These are phyloP conservation scores for Sporothrix luriei DNA, from an alignment of 2,329 filamentous ascomycete species.

Conservation along the genomic window DNA sequence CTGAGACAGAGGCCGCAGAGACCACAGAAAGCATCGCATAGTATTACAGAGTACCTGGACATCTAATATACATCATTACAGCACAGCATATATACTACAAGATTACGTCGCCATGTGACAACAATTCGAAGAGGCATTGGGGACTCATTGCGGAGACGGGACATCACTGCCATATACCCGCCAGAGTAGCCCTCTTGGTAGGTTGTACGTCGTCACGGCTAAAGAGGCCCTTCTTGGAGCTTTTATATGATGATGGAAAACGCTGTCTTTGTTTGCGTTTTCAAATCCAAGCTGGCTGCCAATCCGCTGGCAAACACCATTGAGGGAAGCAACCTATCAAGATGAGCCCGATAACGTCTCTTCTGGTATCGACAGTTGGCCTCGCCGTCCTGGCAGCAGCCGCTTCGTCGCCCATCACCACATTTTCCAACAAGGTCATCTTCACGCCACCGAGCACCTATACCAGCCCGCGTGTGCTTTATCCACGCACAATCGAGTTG, in stretches of 20 bases:
- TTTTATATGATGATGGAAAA: not conserved
- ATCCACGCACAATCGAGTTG: constrained; percentile 51
- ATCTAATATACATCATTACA: not conserved
- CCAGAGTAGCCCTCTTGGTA: not conserved
- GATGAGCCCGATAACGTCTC: not conserved
- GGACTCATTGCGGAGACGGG: not conserved
- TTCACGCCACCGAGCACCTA: constrained; percentile 51
- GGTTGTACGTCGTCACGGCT: not conserved
- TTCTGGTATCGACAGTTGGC: not conserved
- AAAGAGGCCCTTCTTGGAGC: not conserved
- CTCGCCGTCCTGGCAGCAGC: not conserved
- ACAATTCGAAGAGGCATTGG: not conserved
- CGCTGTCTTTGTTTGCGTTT: not conserved
- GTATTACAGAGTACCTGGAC: not conserved
- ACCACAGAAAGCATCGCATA: not conserved
- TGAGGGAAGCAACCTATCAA: not conserved
- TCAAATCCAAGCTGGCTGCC: not conserved
- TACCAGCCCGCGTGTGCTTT: constrained; percentile 50
- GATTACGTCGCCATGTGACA: constrained; percentile 12
- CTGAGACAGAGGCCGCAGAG: constrained; percentile 3
- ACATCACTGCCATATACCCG: not conserved
- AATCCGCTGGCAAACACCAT: not conserved
- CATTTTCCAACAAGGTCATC: constrained; percentile 41
- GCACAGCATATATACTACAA: not conserved
- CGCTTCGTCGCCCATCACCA: constrained; percentile 6